Evolutionary conservation across 768 basidiomycete species (phyloP), one percentile per base, ranked within the genome.

Genomic region (Leucocoprinus birnbaumii): DNA sequence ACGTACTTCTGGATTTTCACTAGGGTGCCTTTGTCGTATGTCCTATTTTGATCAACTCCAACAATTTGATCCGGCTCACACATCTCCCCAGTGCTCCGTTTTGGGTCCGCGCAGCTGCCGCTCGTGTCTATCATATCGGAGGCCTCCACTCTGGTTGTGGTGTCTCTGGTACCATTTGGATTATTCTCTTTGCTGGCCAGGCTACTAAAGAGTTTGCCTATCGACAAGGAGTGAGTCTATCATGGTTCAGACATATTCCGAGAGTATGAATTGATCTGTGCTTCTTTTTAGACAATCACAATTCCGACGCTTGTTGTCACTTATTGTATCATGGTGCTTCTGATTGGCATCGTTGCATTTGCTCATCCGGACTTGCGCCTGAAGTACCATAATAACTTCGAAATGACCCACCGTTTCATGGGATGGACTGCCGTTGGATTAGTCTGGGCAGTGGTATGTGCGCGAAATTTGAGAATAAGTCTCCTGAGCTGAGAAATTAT

Each of bases 141-240:
- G 82, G 82, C 59, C 76, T 77, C 9, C 82, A 83, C 61, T 79
- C 78, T 48, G 80, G 80, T 11, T 71, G 73, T 50, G 80, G 76
- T 2, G 71, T 77, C 8, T 77, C 80, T n/a, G 79, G 77, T 1
- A 69, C 78, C 2, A 70, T 81, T 5, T 82, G 80, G 80, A 70
- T 79, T 55, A 70, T 80, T 53, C 69, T 76, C 35, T 82, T 79
- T 64, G 71, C 75, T 14, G 75, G 66, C 2, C 69, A 78, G 65
- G 51, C 76, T 65, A 65, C 74, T 53, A 63, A 71, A 65, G 71
- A 73, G 25, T 66, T 67, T 55, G 62, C 70, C 54, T 53, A 52
- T 11, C 45, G 54, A 18, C 65, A 59, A 1, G 64, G 59, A 26
- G 59, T 57, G 40, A 65, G 67, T 53, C 70, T 67, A 11, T 65